These are phyloP conservation scores for Leishmania lainsoni DNA, from an alignment of 208 protist species.

Conservation along the genomic window DNA sequence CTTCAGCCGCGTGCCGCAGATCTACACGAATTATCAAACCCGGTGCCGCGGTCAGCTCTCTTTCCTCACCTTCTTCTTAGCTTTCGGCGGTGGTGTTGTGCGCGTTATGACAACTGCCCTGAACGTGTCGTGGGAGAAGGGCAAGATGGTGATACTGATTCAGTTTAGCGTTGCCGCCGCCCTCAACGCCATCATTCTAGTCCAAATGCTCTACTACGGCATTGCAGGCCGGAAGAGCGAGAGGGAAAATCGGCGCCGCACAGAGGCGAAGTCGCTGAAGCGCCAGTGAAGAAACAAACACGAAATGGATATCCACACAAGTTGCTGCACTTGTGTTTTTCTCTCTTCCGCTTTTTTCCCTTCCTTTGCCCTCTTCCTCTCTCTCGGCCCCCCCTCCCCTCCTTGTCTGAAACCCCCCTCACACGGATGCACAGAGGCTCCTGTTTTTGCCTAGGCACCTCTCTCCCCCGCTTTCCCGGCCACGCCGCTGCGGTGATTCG, in stretches of 20 bases:
- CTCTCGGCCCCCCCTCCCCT: background rate
- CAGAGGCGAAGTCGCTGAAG: background rate
- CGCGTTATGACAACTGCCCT: slow-evolving; percentile 79
- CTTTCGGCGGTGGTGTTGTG: slow-evolving; percentile 69
- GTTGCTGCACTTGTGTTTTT: background rate
- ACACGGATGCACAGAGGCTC: background rate
- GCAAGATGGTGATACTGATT: slow-evolving; percentile 64
- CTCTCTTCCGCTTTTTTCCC: background rate
- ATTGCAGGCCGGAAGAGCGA: slow-evolving; percentile 13
- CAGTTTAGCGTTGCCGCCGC: slow-evolving; percentile 63
- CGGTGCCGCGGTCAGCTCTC: slow-evolving; percentile 73
- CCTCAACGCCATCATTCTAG: slow-evolving; percentile 70
- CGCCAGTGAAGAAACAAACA: background rate
- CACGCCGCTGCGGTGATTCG: background rate
- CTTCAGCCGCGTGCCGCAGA: slow-evolving; percentile 79
- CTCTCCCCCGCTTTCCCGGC: background rate
- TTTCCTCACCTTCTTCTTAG: slow-evolving; percentile 87
- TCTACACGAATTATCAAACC: slow-evolving; percentile 68
- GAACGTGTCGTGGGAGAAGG: slow-evolving; percentile 83
- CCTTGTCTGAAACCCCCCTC: background rate
- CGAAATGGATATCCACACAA: background rate
- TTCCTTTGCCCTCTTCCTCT: background rate
- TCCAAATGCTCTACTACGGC: slow-evolving; percentile 73
- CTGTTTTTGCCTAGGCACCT: background rate
- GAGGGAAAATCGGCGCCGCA: background rate